Evolutionary conservation across 176 grass and related monocot species (phyloP).

Genomic region (Carex cristatella): DNA sequence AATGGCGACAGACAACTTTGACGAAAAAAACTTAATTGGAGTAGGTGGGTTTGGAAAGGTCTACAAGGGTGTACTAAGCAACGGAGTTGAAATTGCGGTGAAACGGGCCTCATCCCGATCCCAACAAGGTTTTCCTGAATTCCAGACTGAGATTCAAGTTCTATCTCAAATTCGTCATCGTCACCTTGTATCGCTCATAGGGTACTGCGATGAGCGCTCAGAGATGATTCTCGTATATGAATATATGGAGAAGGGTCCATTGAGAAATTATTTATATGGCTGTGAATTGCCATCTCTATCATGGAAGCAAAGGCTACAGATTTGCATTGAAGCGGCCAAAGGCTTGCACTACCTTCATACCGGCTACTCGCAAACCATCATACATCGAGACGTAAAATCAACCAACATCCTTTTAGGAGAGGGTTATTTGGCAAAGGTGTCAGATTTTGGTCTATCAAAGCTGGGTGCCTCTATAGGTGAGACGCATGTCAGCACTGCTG

Average conservation of each 20-base stretch:
- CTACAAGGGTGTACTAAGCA: constrained; percentile 46
- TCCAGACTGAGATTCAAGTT: constrained; percentile 51
- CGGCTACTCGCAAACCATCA: constrained; percentile 45
- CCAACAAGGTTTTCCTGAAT: constrained; percentile 49
- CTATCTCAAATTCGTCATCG: constrained; percentile 52
- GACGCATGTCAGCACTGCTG: constrained; percentile 39
- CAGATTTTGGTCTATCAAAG: constrained; percentile 58
- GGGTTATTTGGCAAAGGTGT: constrained; percentile 37
- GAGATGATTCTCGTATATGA: constrained; percentile 67
- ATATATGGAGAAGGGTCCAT: constrained; percentile 50
- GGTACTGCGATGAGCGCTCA: constrained; percentile 47
- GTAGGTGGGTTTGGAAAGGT: constrained; percentile 58
- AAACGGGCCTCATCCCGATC: constrained; percentile 45
- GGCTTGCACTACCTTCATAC: constrained; percentile 69
- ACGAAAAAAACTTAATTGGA: constrained; percentile 38
- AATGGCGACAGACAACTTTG: constrained; percentile 48
- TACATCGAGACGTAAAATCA: constrained; percentile 63
- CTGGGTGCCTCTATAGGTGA: constrained; percentile 32
- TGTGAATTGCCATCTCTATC: constrained; percentile 21
- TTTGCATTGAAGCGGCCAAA: constrained; percentile 49
- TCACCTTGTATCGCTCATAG: constrained; percentile 55
- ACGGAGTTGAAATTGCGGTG: constrained; percentile 35
- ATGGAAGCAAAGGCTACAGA: constrained; percentile 55
- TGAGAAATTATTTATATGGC: constrained; percentile 49
- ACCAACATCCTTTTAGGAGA: constrained; percentile 58